Evolutionary conservation across 768 basidiomycete genomes (phyloP), one percentile per base, ranked within the genome.

Genomic region (Hemileccinum impolitum): DNA sequence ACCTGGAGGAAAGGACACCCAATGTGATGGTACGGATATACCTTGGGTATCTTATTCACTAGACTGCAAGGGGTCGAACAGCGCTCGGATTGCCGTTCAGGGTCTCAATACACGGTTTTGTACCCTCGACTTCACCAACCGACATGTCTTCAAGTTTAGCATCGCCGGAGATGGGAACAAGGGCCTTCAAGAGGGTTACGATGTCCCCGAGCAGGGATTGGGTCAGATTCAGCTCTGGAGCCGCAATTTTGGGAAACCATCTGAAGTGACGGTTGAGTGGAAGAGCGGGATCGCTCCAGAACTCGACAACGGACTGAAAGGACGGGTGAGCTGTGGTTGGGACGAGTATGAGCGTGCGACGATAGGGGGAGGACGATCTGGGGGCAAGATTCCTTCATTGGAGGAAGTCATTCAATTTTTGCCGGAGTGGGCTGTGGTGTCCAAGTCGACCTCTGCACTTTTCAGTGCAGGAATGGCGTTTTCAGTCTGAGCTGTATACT

Each of bases 21-120:
- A 12, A 1, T n/a, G 31, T 9, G 19, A 42, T 13, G 23, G n/a
- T 14, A 25, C 32, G 38, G 39, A 43, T 10, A 25, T 44, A 2
- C 45, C 51, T 19, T 84, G 79, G 79, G 59, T 89, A 36, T 63
- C 69, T 18, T 69, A 74, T 17, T 68, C 65, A 8, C 58, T 74
- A 7, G 62, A 59, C 36, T 72, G 80, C 12, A 69, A 71, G 3
- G 72, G 72, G n/a, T 43, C 62, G 0, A 67, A 72, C 19, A 69
- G 72, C 1, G 82, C 79, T n/a, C 65, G 65, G 23, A 70, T 88
- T 49, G 61, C 58, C 3, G 62, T 90, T 11, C 64, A 67, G 39
- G 86, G 83, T 11, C 65, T 62, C 37, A 83, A 87, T 61, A 84
- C 85, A 11, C 79, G 85, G 19, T 73, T 73, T 15, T 90, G 89